A percentile compares a stretch with the other conserved stretches of the same genome.
These are phyloP conservation scores for Apiotrichum siamense DNA, from an alignment of 1,284 basidiomycete species.

Conservation along the genomic window DNA sequence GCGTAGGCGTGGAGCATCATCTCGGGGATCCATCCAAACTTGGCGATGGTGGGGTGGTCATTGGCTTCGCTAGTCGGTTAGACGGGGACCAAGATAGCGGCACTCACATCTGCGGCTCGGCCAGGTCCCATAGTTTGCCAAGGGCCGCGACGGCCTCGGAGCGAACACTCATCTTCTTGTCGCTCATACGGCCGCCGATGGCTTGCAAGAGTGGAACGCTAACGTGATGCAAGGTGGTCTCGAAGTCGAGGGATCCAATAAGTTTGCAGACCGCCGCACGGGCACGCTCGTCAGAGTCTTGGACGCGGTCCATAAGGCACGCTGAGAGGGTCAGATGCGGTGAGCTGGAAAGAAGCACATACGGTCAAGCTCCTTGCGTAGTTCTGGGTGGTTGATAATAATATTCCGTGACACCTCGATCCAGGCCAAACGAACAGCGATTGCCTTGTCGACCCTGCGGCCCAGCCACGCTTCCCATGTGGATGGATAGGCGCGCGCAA, in stretches of 20 bases:
- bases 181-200: slow-evolving; percentile 67
- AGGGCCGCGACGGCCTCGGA: slow-evolving; percentile 70
- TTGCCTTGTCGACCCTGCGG: slow-evolving; percentile 69
- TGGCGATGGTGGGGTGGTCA: slow-evolving; percentile 63
- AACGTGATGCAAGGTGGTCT: slow-evolving; percentile 78
- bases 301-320: slow-evolving; percentile 60
- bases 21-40: slow-evolving; percentile 93
- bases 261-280: slow-evolving; percentile 76
- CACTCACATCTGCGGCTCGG: slow-evolving; percentile 78
- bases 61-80: slow-evolving; percentile 62
- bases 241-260: slow-evolving; percentile 81
- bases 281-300: slow-evolving; percentile 88
- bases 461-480: slow-evolving; percentile 84
- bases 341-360: slow-evolving; percentile 15
- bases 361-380: slow-evolving; percentile 68
- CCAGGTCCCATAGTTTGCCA: slow-evolving; percentile 72
- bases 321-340: slow-evolving; percentile 50
- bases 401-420: slow-evolving; percentile 65
- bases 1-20: slow-evolving; percentile 56
- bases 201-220: slow-evolving; percentile 58
- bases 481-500: slow-evolving; percentile 70
- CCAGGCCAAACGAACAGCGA: slow-evolving; percentile 68
- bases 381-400: slow-evolving; percentile 61
- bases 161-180: slow-evolving; percentile 83
- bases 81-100: neutral